Conservation (phyloP, 2,329 filamentous ascomycete genomes). For the Cercospora zeina region DNA sequence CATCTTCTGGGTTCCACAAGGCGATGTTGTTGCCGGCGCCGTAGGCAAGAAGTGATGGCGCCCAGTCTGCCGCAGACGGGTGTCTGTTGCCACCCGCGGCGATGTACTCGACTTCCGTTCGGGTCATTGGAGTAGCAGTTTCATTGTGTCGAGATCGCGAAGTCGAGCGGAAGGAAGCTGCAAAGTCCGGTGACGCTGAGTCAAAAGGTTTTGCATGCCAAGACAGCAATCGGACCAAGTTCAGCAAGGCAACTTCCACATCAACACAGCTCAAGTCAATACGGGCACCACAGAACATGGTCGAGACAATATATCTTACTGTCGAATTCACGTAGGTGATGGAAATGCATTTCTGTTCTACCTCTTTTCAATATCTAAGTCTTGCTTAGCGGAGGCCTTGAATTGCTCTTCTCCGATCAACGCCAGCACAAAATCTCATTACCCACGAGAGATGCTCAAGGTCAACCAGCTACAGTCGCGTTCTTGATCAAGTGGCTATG, state of each 20-base stretch:
- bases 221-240: neutral
- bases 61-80: slow-evolving; percentile 87
- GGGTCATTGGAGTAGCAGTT: slow-evolving; percentile 10
- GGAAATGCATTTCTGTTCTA: slow-evolving; percentile 2
- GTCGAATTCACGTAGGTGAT: slow-evolving; percentile 70
- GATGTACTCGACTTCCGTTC: slow-evolving; percentile 51
- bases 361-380: slow-evolving; percentile 18
- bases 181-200: neutral
- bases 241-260: slow-evolving; percentile 4
- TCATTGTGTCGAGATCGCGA: slow-evolving; percentile 10
- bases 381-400: slow-evolving; percentile 71
- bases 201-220: slow-evolving; percentile 11
- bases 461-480: slow-evolving; percentile 66
- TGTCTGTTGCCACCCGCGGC: slow-evolving; percentile 88
- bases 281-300: slow-evolving; percentile 24
- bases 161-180: neutral
- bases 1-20: slow-evolving; percentile 72
- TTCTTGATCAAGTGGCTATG: slow-evolving; percentile 79
- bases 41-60: slow-evolving; percentile 73
- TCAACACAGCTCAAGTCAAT: neutral
- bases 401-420: slow-evolving; percentile 87
- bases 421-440: slow-evolving; percentile 70
- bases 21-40: slow-evolving; percentile 87
- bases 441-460: slow-evolving; percentile 62
- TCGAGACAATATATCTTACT: slow-evolving; percentile 55